These are phyloP conservation scores for Huntiella savannae DNA, from an alignment of 2,329 filamentous ascomycete species.

Conservation along the genomic window DNA sequence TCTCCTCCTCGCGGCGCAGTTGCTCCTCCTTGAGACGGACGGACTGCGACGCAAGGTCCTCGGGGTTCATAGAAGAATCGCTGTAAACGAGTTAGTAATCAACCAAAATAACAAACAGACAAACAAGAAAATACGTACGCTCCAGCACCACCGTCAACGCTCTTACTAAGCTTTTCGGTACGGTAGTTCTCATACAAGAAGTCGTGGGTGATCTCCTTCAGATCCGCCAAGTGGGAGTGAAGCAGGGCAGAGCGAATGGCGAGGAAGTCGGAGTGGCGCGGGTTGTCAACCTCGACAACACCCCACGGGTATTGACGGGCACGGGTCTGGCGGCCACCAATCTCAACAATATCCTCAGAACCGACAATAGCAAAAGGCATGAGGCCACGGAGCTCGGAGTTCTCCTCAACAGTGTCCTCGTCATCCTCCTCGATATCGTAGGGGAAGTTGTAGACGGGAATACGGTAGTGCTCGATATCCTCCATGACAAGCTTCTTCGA, in stretches of 20 bases:
- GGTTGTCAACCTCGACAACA: constrained; percentile 97
- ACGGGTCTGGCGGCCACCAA: constrained; percentile 78
- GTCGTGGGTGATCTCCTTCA: constrained; percentile 99
- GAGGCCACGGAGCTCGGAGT: constrained; percentile 85
- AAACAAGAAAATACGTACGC: constrained; percentile 44
- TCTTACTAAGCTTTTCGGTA: constrained; percentile 99
- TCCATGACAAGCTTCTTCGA: constrained; percentile 99
- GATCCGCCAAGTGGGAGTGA: constrained; percentile 91
- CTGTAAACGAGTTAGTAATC: constrained; percentile 19
- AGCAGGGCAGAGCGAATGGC: constrained; percentile 91
- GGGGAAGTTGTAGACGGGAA: constrained; percentile 99
- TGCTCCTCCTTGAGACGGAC: constrained; percentile 99
- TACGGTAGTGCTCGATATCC: constrained; percentile 98
- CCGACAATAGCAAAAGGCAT: constrained; percentile 99
- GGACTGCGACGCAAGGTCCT: constrained; percentile 89
- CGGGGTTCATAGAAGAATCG: constrained; percentile 89
- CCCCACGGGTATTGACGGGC: constrained; percentile 98
- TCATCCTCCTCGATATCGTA: constrained; percentile 99
- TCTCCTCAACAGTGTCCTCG: constrained; percentile 97
- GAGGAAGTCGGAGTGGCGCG: constrained; percentile 94
- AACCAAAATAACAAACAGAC: constrained; percentile 3
- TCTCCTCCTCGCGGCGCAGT: constrained; percentile 97
- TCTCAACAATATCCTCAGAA: constrained; percentile 86
- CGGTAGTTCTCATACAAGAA: constrained; percentile 99
- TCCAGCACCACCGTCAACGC: constrained; percentile 75